Base-by-base conservation (phyloP, 345 rosid species). In the Eucalyptus regnans region DNA sequence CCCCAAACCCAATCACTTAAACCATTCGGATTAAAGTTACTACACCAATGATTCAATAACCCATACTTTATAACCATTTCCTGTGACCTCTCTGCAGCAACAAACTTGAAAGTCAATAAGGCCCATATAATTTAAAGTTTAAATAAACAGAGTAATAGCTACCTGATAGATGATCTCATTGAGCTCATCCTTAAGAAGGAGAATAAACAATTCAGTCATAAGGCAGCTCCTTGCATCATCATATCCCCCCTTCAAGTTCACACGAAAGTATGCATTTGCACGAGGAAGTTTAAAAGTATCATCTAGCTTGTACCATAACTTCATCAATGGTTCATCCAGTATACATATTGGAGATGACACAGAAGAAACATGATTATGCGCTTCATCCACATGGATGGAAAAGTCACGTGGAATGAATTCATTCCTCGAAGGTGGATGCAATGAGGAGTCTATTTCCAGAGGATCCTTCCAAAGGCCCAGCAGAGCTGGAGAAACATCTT, bases 231-330 rank as follows among this genome's bases (percentile, higher is more conserved):
- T 97, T 88, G 92, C 94, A 94, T 93, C 90, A 90, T 86, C 90
- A 89, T 95, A 97, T 86, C 92, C 99, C 50, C 96, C 98, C 91
- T 95, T 97, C 93, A 98, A 90, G 94, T 97, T 96, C 89, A 97
- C 94, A 87, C 94, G 92, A 92, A 97, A 98, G 93, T 94, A 98
- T 56, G 97, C 89, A 93, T 96, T 98, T 71, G 95, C 97, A 79
- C 99, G 99, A 86, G 99, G 99, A 89, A 94, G 91, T 93, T 94
- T 96, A 88, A 97, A 97, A 68, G 96, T 93, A 80, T 90, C 91
- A 87, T 98, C 99, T 50, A 94, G 97, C 96, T 98, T 98, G 95
- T 96, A 95, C 99, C 99, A 98, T 86, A 98, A 91, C 94, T 95
- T 97, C 93, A 98, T 94, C 85, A 93, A 89, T 31, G 98, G 96